phyloP scores from a whole-genome alignment of 169 alveolate genomes.

The Cryptosporidium sp. region DNA sequence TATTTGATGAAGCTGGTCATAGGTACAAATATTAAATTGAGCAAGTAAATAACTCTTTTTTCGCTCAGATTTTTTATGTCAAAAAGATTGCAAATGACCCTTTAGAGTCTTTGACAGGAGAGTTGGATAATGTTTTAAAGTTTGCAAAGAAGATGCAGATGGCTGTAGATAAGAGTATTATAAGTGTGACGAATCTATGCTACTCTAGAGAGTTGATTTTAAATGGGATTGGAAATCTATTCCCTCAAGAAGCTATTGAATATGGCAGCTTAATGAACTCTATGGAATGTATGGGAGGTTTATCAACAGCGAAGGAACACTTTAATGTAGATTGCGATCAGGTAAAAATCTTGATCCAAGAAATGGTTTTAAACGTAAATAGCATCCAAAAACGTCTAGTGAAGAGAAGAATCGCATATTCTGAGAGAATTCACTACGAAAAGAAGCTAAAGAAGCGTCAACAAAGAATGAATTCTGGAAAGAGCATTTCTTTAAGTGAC shows the following conservation, averaged over 20 bases:
- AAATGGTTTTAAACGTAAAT: slow-evolving; percentile 55
- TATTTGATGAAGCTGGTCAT: neutral
- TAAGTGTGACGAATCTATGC: slow-evolving; percentile 1
- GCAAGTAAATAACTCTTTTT: neutral
- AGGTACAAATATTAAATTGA: too few species aligned
- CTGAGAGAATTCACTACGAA: slow-evolving; percentile 72
- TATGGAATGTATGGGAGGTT: slow-evolving; percentile 58
- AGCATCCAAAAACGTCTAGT: slow-evolving; percentile 57
- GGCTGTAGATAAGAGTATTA: slow-evolving; percentile 56
- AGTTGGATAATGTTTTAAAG: slow-evolving; percentile 52
- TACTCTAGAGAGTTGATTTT: slow-evolving; percentile 39
- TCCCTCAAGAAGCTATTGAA: slow-evolving; percentile 67
- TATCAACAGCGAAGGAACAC: slow-evolving; percentile 63
- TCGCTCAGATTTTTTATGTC: slow-evolving; percentile 9
- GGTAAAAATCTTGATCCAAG: slow-evolving; percentile 52
- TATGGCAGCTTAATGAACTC: slow-evolving; percentile 68
- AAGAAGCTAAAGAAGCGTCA: slow-evolving; percentile 62
- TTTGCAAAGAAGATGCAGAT: slow-evolving; percentile 54
- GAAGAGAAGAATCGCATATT: slow-evolving; percentile 64
- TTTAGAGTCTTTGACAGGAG: slow-evolving; percentile 64
- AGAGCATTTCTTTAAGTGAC: slow-evolving; percentile 52
- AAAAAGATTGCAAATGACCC: slow-evolving; percentile 68
- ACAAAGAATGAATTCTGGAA: slow-evolving; percentile 51
- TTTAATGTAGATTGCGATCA: slow-evolving; percentile 64
- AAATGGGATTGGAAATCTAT: slow-evolving; percentile 25